phyloP scores from a whole-genome alignment of 805 yeast genomes.

The Huiozyma sinensis region DNA sequence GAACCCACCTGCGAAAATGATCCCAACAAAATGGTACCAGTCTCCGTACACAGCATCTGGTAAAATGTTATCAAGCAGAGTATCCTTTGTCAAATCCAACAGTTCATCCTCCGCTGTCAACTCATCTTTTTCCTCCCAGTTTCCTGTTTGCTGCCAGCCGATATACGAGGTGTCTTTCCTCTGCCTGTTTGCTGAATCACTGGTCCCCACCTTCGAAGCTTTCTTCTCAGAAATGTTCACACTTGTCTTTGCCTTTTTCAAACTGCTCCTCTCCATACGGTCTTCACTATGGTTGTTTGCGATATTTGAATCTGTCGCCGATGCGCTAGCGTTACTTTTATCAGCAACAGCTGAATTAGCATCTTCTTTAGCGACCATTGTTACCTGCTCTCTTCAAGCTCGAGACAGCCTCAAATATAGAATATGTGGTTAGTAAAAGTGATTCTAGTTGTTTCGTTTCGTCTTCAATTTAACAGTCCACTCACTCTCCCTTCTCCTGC shows the following conservation, averaged over 20 bases:
- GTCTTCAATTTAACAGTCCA: too few relatives aligned
- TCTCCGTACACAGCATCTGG: constrained; percentile 80
- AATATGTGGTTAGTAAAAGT: too few relatives aligned
- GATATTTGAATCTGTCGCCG: too few relatives aligned
- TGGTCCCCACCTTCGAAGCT: constrained; percentile 12
- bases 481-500: too few relatives aligned
- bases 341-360: neutral
- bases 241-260: constrained; percentile 8
- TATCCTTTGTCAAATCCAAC: constrained; percentile 60
- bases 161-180: constrained; percentile 47
- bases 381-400: too few relatives aligned
- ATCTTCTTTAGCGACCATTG: constrained; percentile 1
- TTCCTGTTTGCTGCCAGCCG: constrained; percentile 93
- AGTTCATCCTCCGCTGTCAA: constrained; percentile 59
- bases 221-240: constrained; percentile 14
- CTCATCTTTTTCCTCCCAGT: constrained; percentile 63
- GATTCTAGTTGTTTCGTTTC: too few relatives aligned
- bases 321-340: too few relatives aligned
- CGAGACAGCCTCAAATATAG: too few relatives aligned
- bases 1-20: constrained; percentile 54
- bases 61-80: constrained; percentile 63
- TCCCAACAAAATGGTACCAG: constrained; percentile 88
- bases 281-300: too few relatives aligned
- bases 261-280: neutral
- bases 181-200: constrained; percentile 9